These are phyloP conservation scores for Colletotrichum sp. DNA, from an alignment of 2,329 filamentous ascomycete species.

Conservation along the genomic window DNA sequence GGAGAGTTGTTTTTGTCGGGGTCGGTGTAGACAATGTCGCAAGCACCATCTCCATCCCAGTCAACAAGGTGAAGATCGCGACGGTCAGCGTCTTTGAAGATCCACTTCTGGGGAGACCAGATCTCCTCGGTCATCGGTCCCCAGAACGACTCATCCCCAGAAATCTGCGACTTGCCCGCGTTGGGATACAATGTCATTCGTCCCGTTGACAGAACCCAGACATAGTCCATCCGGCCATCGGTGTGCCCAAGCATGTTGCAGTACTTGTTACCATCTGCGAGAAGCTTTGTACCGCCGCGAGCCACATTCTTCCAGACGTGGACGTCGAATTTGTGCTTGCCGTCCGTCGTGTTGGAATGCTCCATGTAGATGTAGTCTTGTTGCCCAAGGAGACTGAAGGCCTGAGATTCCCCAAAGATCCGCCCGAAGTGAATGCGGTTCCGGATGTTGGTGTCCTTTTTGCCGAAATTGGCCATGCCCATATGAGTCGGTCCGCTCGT, in stretches of 20 bases:
- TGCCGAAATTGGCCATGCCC: background rate
- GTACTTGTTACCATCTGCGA: constrained; percentile 22
- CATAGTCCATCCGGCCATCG: constrained; percentile 16
- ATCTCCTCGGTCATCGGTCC: background rate
- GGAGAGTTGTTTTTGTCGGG: constrained; percentile 26
- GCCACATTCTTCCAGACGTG: constrained; percentile 22
- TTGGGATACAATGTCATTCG: constrained; percentile 12
- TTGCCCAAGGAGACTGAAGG: background rate
- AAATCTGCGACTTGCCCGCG: background rate
- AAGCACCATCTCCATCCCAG: constrained; percentile 40
- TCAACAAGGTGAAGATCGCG: constrained; percentile 37
- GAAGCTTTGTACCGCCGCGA: constrained; percentile 17
- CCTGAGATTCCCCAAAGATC: constrained; percentile 12
- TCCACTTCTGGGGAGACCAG: constrained; percentile 15
- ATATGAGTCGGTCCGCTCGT: constrained; percentile 20
- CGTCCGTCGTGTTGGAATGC: background rate
- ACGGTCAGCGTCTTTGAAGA: constrained; percentile 20
- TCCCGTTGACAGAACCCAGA: background rate
- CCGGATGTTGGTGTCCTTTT: background rate
- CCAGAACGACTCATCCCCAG: background rate
- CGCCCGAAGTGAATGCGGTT: constrained; percentile 12
- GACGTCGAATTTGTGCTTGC: background rate
- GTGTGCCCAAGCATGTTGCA: constrained; percentile 20
- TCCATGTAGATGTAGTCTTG: constrained; percentile 21
- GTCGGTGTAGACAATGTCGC: constrained; percentile 36